These are phyloP conservation scores for Aspergillus campestris DNA, from an alignment of 495 filamentous ascomycete species.

Conservation along the genomic window DNA sequence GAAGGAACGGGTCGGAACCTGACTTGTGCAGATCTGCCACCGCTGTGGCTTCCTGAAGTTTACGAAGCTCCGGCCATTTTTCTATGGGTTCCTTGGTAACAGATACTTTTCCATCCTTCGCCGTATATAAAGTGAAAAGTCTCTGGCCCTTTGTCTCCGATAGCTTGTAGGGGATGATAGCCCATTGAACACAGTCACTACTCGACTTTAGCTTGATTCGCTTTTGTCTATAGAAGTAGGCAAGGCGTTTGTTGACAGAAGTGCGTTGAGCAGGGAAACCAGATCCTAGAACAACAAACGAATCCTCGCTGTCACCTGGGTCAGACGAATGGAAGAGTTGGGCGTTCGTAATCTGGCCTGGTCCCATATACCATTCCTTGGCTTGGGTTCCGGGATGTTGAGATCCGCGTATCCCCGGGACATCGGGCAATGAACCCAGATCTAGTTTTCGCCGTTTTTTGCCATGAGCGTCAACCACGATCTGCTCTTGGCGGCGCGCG, in stretches of 20 bases:
- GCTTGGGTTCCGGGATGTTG: neutral
- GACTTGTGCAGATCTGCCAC: no score
- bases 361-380: conserved; percentile 25
- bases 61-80: conserved; percentile 14
- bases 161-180: conserved; percentile 18
- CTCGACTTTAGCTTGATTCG: conserved; percentile 8
- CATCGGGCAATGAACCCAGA: conserved; percentile 2
- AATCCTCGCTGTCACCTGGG: conserved; percentile 7
- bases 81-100: conserved; percentile 16
- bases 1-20: no score
- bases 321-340: conserved; percentile 18
- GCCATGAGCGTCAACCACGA: conserved; percentile 27
- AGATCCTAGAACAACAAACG: conserved; percentile 12
- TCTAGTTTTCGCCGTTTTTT: conserved; percentile 34
- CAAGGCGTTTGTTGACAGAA: conserved; percentile 19
- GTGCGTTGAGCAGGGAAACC: conserved; percentile 14
- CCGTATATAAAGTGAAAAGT: conserved; percentile 20
- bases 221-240: conserved; percentile 15
- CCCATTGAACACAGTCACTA: conserved; percentile 6
- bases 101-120: conserved; percentile 11
- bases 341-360: conserved; percentile 7
- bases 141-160: conserved; percentile 4
- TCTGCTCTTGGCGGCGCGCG: conserved; percentile 16
- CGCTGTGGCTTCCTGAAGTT: neutral
- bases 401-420: neutral